phyloP scores from a whole-genome alignment of 2,329 filamentous ascomycete genomes.

The Tolypocladium ovalisporum region DNA sequence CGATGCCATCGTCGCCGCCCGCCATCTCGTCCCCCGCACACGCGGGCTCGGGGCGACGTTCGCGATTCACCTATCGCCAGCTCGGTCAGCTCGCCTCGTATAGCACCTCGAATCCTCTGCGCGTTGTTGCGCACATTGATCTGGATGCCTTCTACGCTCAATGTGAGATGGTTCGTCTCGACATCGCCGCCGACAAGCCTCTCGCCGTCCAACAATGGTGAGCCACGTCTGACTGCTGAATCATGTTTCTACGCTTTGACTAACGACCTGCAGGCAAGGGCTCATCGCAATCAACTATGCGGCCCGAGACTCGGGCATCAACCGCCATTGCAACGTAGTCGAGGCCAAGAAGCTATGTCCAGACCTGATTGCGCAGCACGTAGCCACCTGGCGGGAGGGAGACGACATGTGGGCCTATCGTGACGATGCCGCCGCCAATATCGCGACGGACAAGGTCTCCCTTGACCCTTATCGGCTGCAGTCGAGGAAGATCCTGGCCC shows the following conservation, averaged over 20 bases:
- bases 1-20: neutral
- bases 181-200: conserved; percentile 61
- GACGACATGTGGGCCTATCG: conserved; percentile 88
- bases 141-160: conserved; percentile 97
- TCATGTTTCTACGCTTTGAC: neutral
- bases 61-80: conserved; percentile 77
- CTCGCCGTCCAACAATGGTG: conserved; percentile 91
- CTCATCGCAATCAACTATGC: conserved; percentile 96
- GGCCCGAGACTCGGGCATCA: conserved; percentile 70
- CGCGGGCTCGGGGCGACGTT: conserved; percentile 29
- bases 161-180: conserved; percentile 84
- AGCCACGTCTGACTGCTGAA: conserved; percentile 6
- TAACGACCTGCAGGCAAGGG: conserved; percentile 51
- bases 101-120: conserved; percentile 63
- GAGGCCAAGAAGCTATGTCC: conserved; percentile 87
- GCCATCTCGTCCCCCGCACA: conserved; percentile 16
- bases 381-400: conserved; percentile 88
- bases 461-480: conserved; percentile 84
- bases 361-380: conserved; percentile 75
- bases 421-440: conserved; percentile 66
- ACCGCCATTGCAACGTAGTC: conserved; percentile 62
- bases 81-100: conserved; percentile 64
- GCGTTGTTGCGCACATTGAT: conserved; percentile 84
- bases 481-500: conserved; percentile 68
- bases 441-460: conserved; percentile 85